Percentiles rank a stretch among this genome's conserved stretches.
phyloP scores from a whole-genome alignment of 495 filamentous ascomycete species.

The Friedmanniomyces simplex region DNA sequence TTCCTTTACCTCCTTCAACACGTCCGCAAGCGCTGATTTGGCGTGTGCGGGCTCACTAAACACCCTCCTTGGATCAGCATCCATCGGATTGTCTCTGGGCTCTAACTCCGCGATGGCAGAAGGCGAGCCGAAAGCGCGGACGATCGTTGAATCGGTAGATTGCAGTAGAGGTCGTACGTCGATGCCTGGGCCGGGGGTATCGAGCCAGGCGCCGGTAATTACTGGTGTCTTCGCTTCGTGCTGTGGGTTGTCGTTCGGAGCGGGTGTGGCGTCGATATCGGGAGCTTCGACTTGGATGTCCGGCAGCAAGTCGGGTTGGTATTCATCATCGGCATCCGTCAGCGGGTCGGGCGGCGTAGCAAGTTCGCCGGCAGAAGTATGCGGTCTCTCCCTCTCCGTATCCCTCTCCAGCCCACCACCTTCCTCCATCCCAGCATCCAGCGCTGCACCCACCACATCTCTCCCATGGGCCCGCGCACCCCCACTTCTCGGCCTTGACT shows the following conservation, averaged over 20 bases:
- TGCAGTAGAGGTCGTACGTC: conserved; percentile 4
- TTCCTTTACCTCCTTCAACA: conserved; percentile 42
- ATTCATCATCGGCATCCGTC: neutral
- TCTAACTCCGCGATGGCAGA: conserved; percentile 5
- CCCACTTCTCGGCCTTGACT: neutral
- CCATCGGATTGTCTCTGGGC: neutral
- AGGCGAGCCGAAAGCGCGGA: conserved; percentile 1
- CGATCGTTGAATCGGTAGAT: neutral
- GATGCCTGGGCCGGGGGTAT: conserved; percentile 26
- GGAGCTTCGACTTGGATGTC: conserved; percentile 2
- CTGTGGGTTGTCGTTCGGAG: neutral
- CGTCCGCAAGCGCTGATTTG: conserved; percentile 34
- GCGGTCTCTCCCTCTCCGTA: neutral
- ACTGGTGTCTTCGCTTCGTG: conserved; percentile 32
- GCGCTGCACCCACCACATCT: no score
- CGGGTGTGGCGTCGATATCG: conserved; percentile 2
- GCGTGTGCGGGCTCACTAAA: conserved; percentile 9
- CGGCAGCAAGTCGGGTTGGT: neutral
- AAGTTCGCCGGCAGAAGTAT: neutral
- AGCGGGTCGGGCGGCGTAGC: no score
- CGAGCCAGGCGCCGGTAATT: conserved; percentile 40
- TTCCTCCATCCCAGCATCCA: no score
- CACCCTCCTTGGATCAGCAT: neutral
- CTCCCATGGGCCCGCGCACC: neutral
- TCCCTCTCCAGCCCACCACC: no score